Evolutionary conservation across 2,329 filamentous ascomycete species (phyloP).

Genomic region (Rhinocladiella similis): DNA sequence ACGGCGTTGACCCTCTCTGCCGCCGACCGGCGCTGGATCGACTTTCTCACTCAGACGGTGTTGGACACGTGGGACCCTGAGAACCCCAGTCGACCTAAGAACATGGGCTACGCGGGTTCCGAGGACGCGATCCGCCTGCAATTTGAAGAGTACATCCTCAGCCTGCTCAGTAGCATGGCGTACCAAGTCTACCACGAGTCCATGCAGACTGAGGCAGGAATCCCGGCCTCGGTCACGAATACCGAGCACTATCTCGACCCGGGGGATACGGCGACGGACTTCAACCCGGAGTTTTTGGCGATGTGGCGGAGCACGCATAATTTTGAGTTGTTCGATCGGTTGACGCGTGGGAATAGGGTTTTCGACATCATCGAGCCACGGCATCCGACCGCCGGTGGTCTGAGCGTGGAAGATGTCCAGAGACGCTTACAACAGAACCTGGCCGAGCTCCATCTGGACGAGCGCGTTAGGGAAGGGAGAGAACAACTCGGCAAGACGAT

Average conservation of each 20-base stretch:
- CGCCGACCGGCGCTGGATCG: slow-evolving; percentile 93
- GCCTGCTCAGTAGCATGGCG: slow-evolving; percentile 83
- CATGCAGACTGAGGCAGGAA: not conserved
- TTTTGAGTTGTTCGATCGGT: slow-evolving; percentile 79
- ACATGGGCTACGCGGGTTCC: slow-evolving; percentile 89
- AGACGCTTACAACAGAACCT: slow-evolving; percentile 87
- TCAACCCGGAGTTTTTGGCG: slow-evolving; percentile 80
- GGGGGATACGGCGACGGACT: slow-evolving; percentile 81
- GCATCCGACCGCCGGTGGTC: slow-evolving; percentile 88
- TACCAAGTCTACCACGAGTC: slow-evolving; percentile 59
- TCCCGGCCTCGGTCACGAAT: slow-evolving; percentile 50
- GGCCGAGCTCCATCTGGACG: slow-evolving; percentile 89
- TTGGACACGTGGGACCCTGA: slow-evolving; percentile 95
- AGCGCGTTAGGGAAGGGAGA: slow-evolving; percentile 77
- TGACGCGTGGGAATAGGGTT: slow-evolving; percentile 71
- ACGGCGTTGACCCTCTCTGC: slow-evolving; percentile 75
- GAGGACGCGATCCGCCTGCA: slow-evolving; percentile 97
- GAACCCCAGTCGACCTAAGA: slow-evolving; percentile 87
- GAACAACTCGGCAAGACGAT: slow-evolving; percentile 87
- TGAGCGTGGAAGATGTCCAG: slow-evolving; percentile 93
- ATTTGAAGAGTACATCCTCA: slow-evolving; percentile 94
- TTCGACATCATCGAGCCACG: slow-evolving; percentile 93
- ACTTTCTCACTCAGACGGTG: slow-evolving; percentile 88
- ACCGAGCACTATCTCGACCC: slow-evolving; percentile 28
- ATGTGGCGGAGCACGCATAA: slow-evolving; percentile 87